Evolutionary conservation across 164 flowering plant species (phyloP), one percentile per base, ranked within the genome.

Genomic region (Saururus chinensis): DNA sequence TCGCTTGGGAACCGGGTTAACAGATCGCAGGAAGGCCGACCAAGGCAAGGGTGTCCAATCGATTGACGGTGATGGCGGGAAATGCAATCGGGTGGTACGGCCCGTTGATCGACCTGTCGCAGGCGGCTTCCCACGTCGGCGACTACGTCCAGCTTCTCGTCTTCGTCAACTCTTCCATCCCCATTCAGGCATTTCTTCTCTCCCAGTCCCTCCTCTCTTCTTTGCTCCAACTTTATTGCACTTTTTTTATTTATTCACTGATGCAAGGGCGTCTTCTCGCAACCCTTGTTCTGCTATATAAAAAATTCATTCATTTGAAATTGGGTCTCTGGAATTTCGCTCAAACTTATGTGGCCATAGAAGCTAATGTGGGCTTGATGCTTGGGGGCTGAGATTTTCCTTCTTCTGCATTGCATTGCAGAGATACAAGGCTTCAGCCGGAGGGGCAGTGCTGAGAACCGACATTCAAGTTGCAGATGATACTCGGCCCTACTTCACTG

Each of bases 101-200:
- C 37, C 96, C 96, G 8, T 71, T 83, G 7, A 83, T 86, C 64
- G 86, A 86, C 68, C 78, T 86, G 9, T 73, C 79, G 20, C 30
- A 64, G 56, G 86, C 86, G 16, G 52, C 76, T 55, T 74, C 79
- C 60, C 81, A 89, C 77, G 48, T 82, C 59, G 87, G 79, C 60
- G 74, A 79, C 53, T 85, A 76, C 66, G 96, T 89, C 45, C 93
- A 89, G 64, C 84, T 89, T 63, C 77, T 89, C 59, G 93, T 87
- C 42, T 81, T 79, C 68, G 84, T 89, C 56, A 93, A 83, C 69
- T 70, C 75, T 0, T 76, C 71, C 64, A 72, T 74, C 30, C 88
- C 93, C 25, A 60, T 84, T 64, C 85, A 82, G 89, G 89, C 85
- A n/a, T 23, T 41, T 19, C 24, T 1, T 5, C 21, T 24, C 7